Base-by-base conservation (phyloP, 345 rosid species). In the Conringia planisiliqua region DNA sequence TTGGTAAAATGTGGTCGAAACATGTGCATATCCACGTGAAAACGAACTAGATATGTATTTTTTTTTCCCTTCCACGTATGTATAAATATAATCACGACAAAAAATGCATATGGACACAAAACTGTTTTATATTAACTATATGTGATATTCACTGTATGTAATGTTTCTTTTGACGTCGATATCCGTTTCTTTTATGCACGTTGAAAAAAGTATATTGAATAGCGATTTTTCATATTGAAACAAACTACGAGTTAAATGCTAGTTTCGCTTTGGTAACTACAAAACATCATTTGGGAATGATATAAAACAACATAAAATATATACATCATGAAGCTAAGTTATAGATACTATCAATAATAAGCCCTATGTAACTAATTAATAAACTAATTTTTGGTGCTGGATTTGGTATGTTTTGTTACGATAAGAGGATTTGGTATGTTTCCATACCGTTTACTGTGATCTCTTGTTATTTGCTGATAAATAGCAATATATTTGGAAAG, bases 1-100 rank as follows among this genome's bases (percentile, higher is more conserved):
- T 62, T 52, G 9, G 43, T 43, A 32, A 69, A 40, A 6, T 62
- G 5, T 76, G 66, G 24, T 62, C 70, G 75, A 48, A 62, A 69
- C 75, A 76, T 76, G 79, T 76, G 70, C 58, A 43, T 16, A 26
- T 69, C 71, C 70, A 76, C 65, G 75, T 76, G 65, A 68, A 69
- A 65, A 32, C 56, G 2, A 57, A 75, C 64, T 70, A 62, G 13
- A 69, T 68, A 30, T 63, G 7, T 68, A 33, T 44, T 24, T 46
- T 33, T 12, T 27, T 9, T n/a, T n/a, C 0, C 16, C 12, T 68
- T 51, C 62, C 44, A 18, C 60, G 46, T 27, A 58, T 39, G n/a
- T 59, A 48, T 39, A 47, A 22, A 40, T 56, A 36, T 17, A 14
- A 52, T 71, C 59, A 33, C 36, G 58, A 44, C 32, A 58, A 13